Percentiles rank a stretch among this genome's conserved stretches.
Evolutionary conservation across 192 early-diverging fungal species (phyloP).

Genomic region (Entomortierella lignicola): DNA sequence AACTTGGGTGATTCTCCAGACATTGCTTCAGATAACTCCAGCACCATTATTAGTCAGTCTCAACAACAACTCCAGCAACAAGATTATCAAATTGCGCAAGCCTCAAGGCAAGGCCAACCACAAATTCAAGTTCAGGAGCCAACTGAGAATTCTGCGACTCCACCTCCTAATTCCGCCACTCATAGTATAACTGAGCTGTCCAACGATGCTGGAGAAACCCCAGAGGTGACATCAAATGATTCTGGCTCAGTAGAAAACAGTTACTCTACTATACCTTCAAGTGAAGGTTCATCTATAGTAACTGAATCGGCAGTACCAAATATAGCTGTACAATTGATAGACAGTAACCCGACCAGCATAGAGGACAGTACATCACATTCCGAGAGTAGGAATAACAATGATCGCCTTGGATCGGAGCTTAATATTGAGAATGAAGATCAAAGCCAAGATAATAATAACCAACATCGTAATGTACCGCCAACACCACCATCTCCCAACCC

Average conservation of each 20-base stretch:
- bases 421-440: too few relatives aligned
- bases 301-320: neutral
- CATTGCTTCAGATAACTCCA: constrained; percentile 27
- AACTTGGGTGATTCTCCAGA: constrained; percentile 6
- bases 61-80: constrained; percentile 12
- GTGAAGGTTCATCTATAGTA: neutral
- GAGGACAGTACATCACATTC: too few relatives aligned
- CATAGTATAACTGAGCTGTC: too few relatives aligned
- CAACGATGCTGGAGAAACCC: too few relatives aligned
- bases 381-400: neutral
- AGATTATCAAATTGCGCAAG: neutral
- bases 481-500: constrained; percentile 52
- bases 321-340: neutral
- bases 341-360: neutral
- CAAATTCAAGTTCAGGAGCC: neutral
- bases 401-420: too few relatives aligned
- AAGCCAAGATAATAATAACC: neutral
- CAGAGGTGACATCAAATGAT: too few relatives aligned
- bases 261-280: too few relatives aligned
- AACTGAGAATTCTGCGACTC: neutral
- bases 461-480: constrained; percentile 15
- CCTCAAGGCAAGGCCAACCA: neutral
- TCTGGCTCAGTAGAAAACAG: too few relatives aligned
- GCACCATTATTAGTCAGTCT: constrained; percentile 25
- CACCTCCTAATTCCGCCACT: neutral